These are phyloP conservation scores for Scedosporium apiospermum DNA, from an alignment of 2,329 filamentous ascomycete species.

Conservation along the genomic window DNA sequence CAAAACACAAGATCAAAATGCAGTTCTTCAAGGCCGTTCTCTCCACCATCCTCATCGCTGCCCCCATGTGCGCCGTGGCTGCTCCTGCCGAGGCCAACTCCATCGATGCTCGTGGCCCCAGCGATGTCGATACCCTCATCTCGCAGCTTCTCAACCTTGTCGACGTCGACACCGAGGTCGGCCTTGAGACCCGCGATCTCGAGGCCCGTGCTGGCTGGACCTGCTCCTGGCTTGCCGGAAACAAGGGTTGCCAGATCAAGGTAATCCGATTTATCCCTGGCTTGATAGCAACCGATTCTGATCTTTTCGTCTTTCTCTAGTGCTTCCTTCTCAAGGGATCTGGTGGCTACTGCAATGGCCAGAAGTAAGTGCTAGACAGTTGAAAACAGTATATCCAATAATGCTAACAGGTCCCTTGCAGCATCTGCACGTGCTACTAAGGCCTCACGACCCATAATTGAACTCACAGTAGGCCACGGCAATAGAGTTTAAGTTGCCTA, in stretches of 20 bases:
- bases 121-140: background rate
- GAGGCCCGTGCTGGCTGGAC: background rate
- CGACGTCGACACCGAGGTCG: background rate
- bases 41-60: conserved; percentile 3
- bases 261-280: background rate
- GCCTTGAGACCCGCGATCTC: background rate
- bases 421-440: no score
- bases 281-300: background rate
- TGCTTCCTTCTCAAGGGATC: background rate
- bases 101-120: background rate
- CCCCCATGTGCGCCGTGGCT: background rate
- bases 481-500: no score
- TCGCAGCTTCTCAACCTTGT: background rate
- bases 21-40: conserved; percentile 2
- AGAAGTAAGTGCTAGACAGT: background rate
- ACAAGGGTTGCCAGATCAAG: conserved; percentile 3
- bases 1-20: conserved; percentile 1
- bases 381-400: no score
- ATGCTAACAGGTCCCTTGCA: no score
- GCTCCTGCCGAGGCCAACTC: background rate
- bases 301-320: background rate
- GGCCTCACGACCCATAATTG: no score
- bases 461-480: no score
- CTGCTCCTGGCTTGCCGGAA: background rate
- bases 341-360: background rate